These are phyloP conservation scores for Ogataea henricii DNA, from an alignment of 805 yeast species.

Conservation along the genomic window DNA sequence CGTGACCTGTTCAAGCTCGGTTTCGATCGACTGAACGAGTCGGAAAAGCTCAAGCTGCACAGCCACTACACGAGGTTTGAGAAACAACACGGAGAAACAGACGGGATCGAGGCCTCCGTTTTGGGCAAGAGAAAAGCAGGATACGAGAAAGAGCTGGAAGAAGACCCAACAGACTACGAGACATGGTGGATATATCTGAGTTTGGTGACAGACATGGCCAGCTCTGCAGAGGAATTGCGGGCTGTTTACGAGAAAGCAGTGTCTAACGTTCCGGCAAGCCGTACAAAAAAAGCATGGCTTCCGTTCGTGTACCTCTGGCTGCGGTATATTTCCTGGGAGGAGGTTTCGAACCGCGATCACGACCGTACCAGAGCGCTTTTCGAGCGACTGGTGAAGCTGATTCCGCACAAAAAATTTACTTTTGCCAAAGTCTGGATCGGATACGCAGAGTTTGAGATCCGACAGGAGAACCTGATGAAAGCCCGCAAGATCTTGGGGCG, in stretches of 20 bases:
- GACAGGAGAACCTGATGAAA: constrained; percentile 50
- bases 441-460: constrained; percentile 70
- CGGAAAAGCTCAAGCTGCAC: constrained; percentile 39
- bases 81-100: constrained; percentile 59
- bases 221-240: constrained; percentile 32
- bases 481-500: constrained; percentile 75
- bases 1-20: constrained; percentile 57
- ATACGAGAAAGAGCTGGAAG: constrained; percentile 51
- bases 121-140: constrained; percentile 53
- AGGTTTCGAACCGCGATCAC: constrained; percentile 44
- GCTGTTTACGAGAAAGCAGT: constrained; percentile 50
- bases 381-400: constrained; percentile 45
- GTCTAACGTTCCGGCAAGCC: constrained; percentile 40
- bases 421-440: constrained; percentile 75
- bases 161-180: constrained; percentile 62
- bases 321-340: constrained; percentile 62
- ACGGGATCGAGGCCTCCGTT: constrained; percentile 54
- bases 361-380: constrained; percentile 54
- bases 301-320: constrained; percentile 74
- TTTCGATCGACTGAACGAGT: constrained; percentile 38
- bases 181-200: constrained; percentile 80
- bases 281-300: constrained; percentile 52
- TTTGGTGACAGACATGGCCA: constrained; percentile 44
- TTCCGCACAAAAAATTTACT: constrained; percentile 64
- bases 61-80: constrained; percentile 59